Evolutionary conservation across 78 protist genomes (phyloP).

Genomic region (Monocercomonoides exilis): DNA sequence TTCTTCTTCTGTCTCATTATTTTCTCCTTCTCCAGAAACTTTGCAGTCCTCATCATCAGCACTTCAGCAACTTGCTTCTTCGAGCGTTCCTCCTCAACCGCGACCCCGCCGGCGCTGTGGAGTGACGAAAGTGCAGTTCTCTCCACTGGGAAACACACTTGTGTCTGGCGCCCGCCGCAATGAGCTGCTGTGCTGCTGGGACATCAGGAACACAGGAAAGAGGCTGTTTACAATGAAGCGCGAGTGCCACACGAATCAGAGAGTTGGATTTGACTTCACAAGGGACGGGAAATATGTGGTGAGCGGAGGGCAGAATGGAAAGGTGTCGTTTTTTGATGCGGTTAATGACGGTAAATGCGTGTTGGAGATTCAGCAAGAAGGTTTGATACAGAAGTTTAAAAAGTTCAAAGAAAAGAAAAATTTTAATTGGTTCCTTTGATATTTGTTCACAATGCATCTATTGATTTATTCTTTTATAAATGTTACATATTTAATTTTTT

Average conservation of each 20-base stretch:
- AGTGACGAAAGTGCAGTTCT: not conserved
- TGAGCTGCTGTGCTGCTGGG: not conserved
- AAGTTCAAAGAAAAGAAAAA: no score
- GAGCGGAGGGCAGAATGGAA: slow-evolving; percentile 11
- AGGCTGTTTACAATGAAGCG: not conserved
- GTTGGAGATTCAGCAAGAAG: not conserved
- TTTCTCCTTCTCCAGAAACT: not conserved
- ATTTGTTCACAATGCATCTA: no score
- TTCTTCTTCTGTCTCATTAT: no score
- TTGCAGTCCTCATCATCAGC: not conserved
- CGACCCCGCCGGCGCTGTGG: not conserved
- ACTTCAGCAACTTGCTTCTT: not conserved
- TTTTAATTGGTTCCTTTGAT: no score
- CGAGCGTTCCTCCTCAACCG: not conserved
- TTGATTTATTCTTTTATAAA: no score
- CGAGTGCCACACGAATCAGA: not conserved
- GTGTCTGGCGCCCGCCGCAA: not conserved
- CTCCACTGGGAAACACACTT: not conserved
- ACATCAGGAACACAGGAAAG: not conserved
- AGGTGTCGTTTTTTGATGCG: not conserved
- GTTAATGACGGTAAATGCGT: not conserved
- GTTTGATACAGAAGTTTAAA: no score
- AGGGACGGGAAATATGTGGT: not conserved
- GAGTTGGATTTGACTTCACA: not conserved
- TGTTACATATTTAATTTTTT: no score